A percentile compares a stretch with the other conserved stretches of the same genome.
Evolutionary conservation across 306 rosid genomes (phyloP).

Genomic region (Myrica gale): DNA sequence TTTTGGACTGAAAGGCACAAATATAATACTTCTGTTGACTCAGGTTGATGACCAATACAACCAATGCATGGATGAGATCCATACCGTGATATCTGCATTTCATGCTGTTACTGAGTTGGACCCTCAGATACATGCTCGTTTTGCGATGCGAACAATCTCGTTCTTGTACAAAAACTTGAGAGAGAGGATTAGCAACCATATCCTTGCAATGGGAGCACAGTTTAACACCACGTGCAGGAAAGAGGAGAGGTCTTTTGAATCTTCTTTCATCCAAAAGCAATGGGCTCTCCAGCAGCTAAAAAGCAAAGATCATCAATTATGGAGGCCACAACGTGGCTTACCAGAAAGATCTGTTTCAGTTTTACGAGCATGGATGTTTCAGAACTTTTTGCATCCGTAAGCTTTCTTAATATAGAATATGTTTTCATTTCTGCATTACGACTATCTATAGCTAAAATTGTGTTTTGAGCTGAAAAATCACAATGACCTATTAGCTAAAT

Average conservation of each 20-base stretch:
- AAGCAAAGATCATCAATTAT: slow-evolving; percentile 70
- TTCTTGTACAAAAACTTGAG: slow-evolving; percentile 60
- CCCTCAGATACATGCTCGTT: slow-evolving; percentile 68
- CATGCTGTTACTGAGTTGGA: slow-evolving; percentile 81
- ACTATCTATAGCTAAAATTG: too few species aligned
- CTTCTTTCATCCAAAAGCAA: slow-evolving; percentile 68
- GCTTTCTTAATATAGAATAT: slow-evolving; percentile 18
- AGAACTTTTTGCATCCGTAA: slow-evolving; percentile 96
- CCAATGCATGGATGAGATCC: slow-evolving; percentile 80
- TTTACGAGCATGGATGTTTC: slow-evolving; percentile 91
- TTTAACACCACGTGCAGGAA: slow-evolving; percentile 34
- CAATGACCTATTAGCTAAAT: neutral
- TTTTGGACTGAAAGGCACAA: neutral
- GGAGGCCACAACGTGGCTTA: slow-evolving; percentile 98
- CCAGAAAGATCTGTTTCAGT: slow-evolving; percentile 93
- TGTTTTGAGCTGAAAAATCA: neutral
- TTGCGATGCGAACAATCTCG: slow-evolving; percentile 61
- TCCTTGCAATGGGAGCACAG: slow-evolving; percentile 51
- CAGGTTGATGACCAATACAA: slow-evolving; percentile 78
- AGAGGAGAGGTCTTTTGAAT: slow-evolving; percentile 60
- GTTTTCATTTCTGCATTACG: neutral
- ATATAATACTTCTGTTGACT: slow-evolving; percentile 2
- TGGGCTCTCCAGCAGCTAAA: slow-evolving; percentile 84
- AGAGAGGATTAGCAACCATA: slow-evolving; percentile 69
- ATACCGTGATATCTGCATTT: slow-evolving; percentile 75